phyloP scores from a whole-genome alignment of 2,329 filamentous ascomycete species.

The Fusarium redolens region DNA sequence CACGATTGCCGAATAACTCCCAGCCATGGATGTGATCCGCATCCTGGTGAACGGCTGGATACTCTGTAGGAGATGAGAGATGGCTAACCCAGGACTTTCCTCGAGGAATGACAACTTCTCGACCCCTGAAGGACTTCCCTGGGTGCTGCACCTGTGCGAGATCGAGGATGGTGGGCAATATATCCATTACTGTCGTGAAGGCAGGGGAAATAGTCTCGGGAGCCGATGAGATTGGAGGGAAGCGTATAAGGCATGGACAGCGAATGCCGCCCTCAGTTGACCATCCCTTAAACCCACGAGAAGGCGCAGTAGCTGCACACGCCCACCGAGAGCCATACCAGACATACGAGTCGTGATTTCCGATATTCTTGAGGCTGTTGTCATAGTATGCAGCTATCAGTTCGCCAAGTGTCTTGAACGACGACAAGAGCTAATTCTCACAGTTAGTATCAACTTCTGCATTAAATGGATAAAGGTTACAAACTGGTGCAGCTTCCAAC shows the following conservation, averaged over 20 bases:
- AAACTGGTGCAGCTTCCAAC: constrained; percentile 68
- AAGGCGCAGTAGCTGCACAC: constrained; percentile 51
- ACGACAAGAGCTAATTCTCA: background rate
- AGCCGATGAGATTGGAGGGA: constrained; percentile 45
- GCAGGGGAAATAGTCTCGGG: constrained; percentile 46
- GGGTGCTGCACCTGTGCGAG: constrained; percentile 58
- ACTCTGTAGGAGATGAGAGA: constrained; percentile 2
- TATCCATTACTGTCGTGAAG: constrained; percentile 59
- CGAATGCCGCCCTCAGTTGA: constrained; percentile 44
- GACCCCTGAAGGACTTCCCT: constrained; percentile 43
- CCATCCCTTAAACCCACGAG: constrained; percentile 49
- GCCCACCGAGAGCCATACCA: constrained; percentile 71
- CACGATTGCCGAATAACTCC: constrained; percentile 65
- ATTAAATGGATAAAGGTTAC: background rate
- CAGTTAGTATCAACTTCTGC: background rate
- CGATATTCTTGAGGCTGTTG: constrained; percentile 62
- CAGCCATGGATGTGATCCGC: constrained; percentile 64
- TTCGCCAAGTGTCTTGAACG: background rate
- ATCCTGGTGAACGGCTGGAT: constrained; percentile 22
- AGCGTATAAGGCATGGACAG: constrained; percentile 34
- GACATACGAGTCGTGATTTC: constrained; percentile 65
- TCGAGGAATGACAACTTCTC: constrained; percentile 9
- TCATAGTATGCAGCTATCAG: constrained; percentile 56
- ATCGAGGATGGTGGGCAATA: constrained; percentile 60
- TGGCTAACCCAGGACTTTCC: constrained; percentile 21